Conservation (phyloP, 495 filamentous ascomycete species). For the Cryomyces antarcticus region DNA sequence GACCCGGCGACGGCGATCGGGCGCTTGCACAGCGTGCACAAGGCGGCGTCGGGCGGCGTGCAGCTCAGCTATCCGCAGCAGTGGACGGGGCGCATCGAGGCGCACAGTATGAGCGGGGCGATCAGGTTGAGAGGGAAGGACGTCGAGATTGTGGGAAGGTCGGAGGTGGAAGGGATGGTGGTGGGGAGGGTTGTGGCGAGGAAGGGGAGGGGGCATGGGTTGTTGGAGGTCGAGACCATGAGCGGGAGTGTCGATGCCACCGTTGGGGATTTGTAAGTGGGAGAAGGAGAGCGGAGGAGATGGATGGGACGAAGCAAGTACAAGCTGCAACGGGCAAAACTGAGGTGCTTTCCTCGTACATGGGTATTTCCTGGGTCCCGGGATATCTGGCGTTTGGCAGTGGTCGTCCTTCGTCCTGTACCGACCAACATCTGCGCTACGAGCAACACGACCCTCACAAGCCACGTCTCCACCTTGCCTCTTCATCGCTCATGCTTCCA, state of each 20-base stretch:
- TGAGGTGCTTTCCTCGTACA: too few relatives aligned
- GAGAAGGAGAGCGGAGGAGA: too few relatives aligned
- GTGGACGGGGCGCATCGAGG: slow-evolving; percentile 11
- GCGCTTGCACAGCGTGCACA: slow-evolving; percentile 9
- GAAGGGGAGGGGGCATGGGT: neutral
- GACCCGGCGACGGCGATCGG: slow-evolving; percentile 3
- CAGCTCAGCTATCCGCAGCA: slow-evolving; percentile 15
- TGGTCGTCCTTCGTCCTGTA: too few relatives aligned
- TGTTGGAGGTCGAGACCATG: neutral
- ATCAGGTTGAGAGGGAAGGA: neutral
- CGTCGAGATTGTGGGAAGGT: neutral
- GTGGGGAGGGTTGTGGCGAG: neutral
- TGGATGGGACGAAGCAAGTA: too few relatives aligned
- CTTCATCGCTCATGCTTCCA: too few relatives aligned
- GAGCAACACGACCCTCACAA: too few relatives aligned
- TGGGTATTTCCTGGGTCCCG: too few relatives aligned
- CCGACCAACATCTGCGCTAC: too few relatives aligned
- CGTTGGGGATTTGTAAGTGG: neutral
- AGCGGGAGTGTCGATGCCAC: neutral
- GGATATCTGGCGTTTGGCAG: too few relatives aligned
- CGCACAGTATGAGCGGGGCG: neutral
- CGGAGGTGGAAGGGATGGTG: neutral
- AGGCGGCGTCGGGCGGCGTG: slow-evolving; percentile 7
- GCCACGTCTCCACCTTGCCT: too few relatives aligned
- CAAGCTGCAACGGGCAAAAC: too few relatives aligned